Base-by-base conservation (phyloP, 2,329 filamentous ascomycete genomes). In the Paramyrothecium roridum region DNA sequence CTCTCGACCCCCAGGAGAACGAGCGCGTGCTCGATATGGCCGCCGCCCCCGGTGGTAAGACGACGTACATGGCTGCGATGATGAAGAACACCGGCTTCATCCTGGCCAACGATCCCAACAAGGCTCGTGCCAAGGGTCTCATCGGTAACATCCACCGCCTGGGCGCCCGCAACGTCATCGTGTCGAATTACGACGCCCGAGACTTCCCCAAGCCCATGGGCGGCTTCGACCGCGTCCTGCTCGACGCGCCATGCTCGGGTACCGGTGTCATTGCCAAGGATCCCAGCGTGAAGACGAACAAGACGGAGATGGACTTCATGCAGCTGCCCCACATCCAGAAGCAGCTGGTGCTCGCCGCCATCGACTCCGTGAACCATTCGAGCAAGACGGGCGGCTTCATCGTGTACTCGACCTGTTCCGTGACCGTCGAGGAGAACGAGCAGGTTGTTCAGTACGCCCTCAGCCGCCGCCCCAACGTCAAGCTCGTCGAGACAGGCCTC, bases 251-350 rank as follows among this genome's bases (percentile, higher is more conserved):
- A 4, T 98, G 95, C 77, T 96, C 93, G 3, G 93, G 95, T 63
- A 99, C 95, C 1, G 95, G 95, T 66, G 95, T 99, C 68, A 99
- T 99, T 62, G 89, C 92, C 60, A 99, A 99, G 78, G 95, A 99
- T 74, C 85, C 93, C 33, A 91, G 89, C 61, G 92, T 99, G 64
- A 99, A 99, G 82, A 98, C 93, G 22, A 98, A 97, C 80, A 98
- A 98, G 81, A 96, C 90, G 12, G 91, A 96, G 70, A 88, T 88
- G 61, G 95, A 99, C 73, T 99, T 99, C 78, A 84, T 97, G 73
- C 86, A 89, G 67, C 84, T 99, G 52, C 93, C 95, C 0, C 95
- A 99, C 73, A 84, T 91, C 57, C 95, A 99, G 74, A 97, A 97
- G 74, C 93, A 98, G 75, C 82, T 99, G 54, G 79, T 99, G 13